Conservation (phyloP, 176 grass and related monocot species). For the Cymbopogon citratus region DNA sequence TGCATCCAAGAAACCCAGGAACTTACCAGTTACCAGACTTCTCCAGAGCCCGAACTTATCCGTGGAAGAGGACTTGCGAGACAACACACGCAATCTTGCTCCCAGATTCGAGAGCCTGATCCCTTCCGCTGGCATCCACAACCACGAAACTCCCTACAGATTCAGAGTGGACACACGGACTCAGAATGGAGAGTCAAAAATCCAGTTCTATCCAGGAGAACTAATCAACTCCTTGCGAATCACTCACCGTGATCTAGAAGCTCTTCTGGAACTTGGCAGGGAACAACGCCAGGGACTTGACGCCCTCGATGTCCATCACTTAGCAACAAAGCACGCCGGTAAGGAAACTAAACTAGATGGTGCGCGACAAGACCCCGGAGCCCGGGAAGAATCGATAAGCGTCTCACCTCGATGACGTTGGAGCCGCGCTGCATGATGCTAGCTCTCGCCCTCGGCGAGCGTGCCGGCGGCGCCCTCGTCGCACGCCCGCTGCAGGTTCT, state of each 20-base stretch:
- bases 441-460: slow-evolving; percentile 60
- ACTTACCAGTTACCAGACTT: slow-evolving; percentile 68
- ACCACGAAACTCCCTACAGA: slow-evolving; percentile 70
- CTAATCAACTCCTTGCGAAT: background rate
- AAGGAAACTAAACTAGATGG: background rate
- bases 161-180: background rate
- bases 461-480: slow-evolving; percentile 44
- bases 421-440: slow-evolving; percentile 89
- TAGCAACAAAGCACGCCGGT: slow-evolving; percentile 26
- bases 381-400: background rate
- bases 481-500: slow-evolving; percentile 69
- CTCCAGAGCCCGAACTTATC: slow-evolving; percentile 56
- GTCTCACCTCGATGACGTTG: slow-evolving; percentile 77
- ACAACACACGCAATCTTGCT: slow-evolving; percentile 85
- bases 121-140: slow-evolving; percentile 70
- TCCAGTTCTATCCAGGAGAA: background rate
- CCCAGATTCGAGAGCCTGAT: slow-evolving; percentile 77
- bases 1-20: background rate
- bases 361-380: too few relatives aligned
- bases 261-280: slow-evolving; percentile 95
- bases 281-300: slow-evolving; percentile 79
- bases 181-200: background rate
- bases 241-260: slow-evolving; percentile 84
- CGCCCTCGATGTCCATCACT: slow-evolving; percentile 69
- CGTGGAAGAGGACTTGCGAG: slow-evolving; percentile 74